A percentile compares a stretch with the other conserved stretches of the same genome.
These are phyloP conservation scores for Primulina tabacum DNA, from an alignment of 257 asterid genomes.

Conservation along the genomic window DNA sequence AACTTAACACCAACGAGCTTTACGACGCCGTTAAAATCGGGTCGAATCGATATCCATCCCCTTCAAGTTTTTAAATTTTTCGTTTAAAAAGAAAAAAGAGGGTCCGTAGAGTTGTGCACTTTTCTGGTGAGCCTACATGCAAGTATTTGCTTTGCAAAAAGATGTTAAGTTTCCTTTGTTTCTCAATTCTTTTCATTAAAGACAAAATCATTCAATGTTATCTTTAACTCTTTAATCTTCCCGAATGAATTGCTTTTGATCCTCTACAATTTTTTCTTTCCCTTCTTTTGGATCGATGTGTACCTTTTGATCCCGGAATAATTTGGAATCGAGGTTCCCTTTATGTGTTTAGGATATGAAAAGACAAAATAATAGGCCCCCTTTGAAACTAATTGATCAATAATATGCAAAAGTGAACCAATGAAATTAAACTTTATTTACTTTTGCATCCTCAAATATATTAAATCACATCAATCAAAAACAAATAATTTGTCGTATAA, in stretches of 20 bases:
- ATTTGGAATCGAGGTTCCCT: background rate
- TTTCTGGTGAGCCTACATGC: background rate
- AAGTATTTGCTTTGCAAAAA: background rate
- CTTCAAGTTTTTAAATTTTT: too few relatives aligned
- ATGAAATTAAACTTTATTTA: background rate
- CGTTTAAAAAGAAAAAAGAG: too few relatives aligned
- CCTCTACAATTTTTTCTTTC: background rate
- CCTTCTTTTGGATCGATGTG: background rate
- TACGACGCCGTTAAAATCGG: too few relatives aligned
- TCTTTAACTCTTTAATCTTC: background rate
- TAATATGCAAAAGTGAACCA: background rate
- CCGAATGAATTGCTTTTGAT: background rate
- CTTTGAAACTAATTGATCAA: background rate
- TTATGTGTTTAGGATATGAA: slow-evolving; percentile 1
- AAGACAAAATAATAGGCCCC: background rate
- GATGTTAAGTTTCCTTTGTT: background rate
- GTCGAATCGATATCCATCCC: too few relatives aligned
- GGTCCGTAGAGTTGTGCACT: too few relatives aligned
- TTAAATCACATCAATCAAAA: background rate
- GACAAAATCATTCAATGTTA: background rate
- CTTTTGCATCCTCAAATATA: too few relatives aligned
- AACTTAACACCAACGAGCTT: too few relatives aligned
- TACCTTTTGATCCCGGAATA: background rate
- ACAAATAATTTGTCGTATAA: too few relatives aligned
- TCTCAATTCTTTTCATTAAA: background rate